Base-by-base conservation (phyloP, 2,329 filamentous ascomycete species). In the Stemphylium lycopersici region DNA sequence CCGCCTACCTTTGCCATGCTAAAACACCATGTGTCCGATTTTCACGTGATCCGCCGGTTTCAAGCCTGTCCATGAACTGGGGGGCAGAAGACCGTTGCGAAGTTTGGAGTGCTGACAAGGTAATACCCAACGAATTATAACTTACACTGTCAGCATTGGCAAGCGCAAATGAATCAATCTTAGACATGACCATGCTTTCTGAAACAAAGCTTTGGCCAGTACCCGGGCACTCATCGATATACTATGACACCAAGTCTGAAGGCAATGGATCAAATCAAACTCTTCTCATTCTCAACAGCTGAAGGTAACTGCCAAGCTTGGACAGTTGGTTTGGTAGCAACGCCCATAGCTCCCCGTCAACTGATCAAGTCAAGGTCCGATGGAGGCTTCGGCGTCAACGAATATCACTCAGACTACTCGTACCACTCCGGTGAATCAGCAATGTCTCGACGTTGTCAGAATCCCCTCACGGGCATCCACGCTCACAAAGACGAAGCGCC, bases 311-410 rank as follows among this genome's bases (percentile, higher is more conserved):
- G 20, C 13, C 18, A 31, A 41, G 46, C 46, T 48, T 48, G 37
- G 29, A 48, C 18, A 40, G 37, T 48, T 48, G 37, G 37, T n/a
- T 43, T 44, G 26, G 8, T 31, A 12, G 33, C 12, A 39, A 44
- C 33, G 16, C 15, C 40, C 39, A 37, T n/a, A 26, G 15, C 31
- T 37, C 18, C 29, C 42, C 34, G 31, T 26, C 31, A 43, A 53
- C 44, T 18, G 31, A 26, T 39, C 18, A 8, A 39, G 38, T 42
- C 51, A 32, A 46, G 50, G 55, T 38, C 46, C 33, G 33, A 26
- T 15, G 29, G 11, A 42, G 46, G 50, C 46, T 55, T 41, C 43
- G 32, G 46, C 41, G 33, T 37, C 51, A 34, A 12, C 37, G 46
- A 13, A 32, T 15, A n/a, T 13, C 12, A 29, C 38, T 20, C 33